phyloP scores from a whole-genome alignment of 768 basidiomycete genomes.

The Suillus occidentalis region DNA sequence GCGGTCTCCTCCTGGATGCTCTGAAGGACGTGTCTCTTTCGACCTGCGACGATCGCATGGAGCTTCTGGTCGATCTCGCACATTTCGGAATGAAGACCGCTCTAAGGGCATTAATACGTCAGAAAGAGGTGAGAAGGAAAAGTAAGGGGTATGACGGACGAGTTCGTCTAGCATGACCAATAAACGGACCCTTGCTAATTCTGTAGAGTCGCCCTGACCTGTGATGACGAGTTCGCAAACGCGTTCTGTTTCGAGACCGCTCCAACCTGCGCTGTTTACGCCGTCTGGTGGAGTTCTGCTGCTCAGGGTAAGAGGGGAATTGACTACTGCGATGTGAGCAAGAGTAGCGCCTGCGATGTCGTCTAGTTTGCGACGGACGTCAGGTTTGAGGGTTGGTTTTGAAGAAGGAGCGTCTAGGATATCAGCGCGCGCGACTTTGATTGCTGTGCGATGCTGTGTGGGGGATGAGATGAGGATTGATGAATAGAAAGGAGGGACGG shows the following conservation, averaged over 20 bases:
- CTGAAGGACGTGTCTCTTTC: conserved; percentile 85
- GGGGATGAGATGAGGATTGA: conserved; percentile 13
- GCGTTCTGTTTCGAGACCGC: conserved; percentile 90
- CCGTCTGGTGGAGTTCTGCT: conserved; percentile 77
- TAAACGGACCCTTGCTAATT: conserved; percentile 85
- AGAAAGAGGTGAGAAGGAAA: conserved; percentile 14
- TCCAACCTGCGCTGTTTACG: conserved; percentile 77
- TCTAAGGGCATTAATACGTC: conserved; percentile 43
- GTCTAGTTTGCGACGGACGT: conserved; percentile 84
- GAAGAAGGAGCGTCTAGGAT: conserved; percentile 84
- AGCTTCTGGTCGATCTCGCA: conserved; percentile 96
- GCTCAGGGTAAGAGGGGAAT: conserved; percentile 73
- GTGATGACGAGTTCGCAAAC: conserved; percentile 92
- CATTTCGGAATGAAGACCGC: conserved; percentile 85
- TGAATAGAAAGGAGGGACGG: conserved; percentile 21
- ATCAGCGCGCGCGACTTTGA: conserved; percentile 91
- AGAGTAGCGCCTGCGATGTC: conserved; percentile 92
- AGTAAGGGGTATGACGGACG: conserved; percentile 48
- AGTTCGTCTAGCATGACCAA: conserved; percentile 95
- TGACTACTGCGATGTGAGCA: conserved; percentile 93
- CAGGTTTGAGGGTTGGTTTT: conserved; percentile 76
- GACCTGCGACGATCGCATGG: conserved; percentile 86
- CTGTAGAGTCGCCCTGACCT: conserved; percentile 85
- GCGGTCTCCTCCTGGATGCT: conserved; percentile 96
- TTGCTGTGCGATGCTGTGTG: conserved; percentile 73